These are phyloP conservation scores for Spergularia marina DNA, from an alignment of 148 eudicot genomes.

Conservation along the genomic window DNA sequence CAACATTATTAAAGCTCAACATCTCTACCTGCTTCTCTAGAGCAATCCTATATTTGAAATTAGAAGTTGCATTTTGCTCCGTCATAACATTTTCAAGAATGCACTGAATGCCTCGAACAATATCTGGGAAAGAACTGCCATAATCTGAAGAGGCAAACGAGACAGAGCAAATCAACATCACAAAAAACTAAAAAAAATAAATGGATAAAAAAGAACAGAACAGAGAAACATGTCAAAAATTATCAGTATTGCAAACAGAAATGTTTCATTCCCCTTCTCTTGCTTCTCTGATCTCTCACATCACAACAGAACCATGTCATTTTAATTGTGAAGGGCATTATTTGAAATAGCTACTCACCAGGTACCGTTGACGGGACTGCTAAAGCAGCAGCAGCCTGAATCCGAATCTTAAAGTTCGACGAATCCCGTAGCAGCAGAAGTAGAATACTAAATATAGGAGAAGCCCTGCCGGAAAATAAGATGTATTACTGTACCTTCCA, in stretches of 20 bases:
- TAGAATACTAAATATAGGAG: slow-evolving; percentile 78
- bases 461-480: slow-evolving; percentile 52
- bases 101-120: slow-evolving; percentile 67
- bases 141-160: slow-evolving; percentile 53
- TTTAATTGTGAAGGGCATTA: background rate
- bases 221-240: background rate
- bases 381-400: slow-evolving; percentile 97
- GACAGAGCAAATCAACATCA: background rate
- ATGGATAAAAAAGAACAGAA: background rate
- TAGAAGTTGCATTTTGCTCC: slow-evolving; percentile 54
- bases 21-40: slow-evolving; percentile 87
- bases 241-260: background rate
- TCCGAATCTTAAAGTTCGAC: slow-evolving; percentile 85
- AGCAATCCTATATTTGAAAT: slow-evolving; percentile 74
- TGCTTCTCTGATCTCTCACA: background rate
- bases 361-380: slow-evolving; percentile 70
- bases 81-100: slow-evolving; percentile 63
- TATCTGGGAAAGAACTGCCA: slow-evolving; percentile 80
- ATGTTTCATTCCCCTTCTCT: background rate
- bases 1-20: background rate
- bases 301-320: background rate
- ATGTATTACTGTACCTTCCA: background rate
- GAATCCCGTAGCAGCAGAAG: slow-evolving; percentile 87
- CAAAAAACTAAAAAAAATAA: background rate
- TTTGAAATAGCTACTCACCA: slow-evolving; percentile 41